Base-by-base conservation (phyloP, 768 basidiomycete genomes). In the Naganishia kalamii region DNA sequence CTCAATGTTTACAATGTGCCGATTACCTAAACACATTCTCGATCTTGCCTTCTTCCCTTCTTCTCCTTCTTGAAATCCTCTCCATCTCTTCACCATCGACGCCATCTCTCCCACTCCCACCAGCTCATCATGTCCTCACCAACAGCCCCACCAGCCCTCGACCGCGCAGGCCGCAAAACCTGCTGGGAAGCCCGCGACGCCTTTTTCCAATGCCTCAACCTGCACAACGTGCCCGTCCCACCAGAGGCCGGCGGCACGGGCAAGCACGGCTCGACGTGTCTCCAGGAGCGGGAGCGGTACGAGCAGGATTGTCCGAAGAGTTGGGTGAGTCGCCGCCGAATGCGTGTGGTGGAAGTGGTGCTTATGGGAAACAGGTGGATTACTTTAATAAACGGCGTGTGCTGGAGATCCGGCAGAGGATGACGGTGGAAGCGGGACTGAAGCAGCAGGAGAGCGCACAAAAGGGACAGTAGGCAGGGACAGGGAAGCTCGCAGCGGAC, bases 351-450 rank as follows among this genome's bases (percentile, higher is more conserved):
- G 40, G 40, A 41, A 41, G 40, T 41, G 19, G 40, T 19, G 40
- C 13, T n/a, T 19, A 7, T 25, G 15, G 27, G 6, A 5, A 5
- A 13, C 11, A 97, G 93, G 87, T 97, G 71, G 89, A 89, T 29
- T 94, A 97, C 77, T 96, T 97, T 74, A 94, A 96, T 80, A 88
- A 90, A 75, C 85, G 92, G 37, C 83, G 92, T 60, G 84, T 90
- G 37, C 83, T 92, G 44, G 76, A 77, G 62, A 66, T 76, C 29
- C 46, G 75, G 47, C 71, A 74, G 62, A 66, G 68, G 63, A 71
- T 73, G 1, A 76, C 76, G 12, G 47, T 73, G 13, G 72, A 75
- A 27, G 76, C 76, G 11, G 72, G 71, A 21, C 70, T 71, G 33
- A 68, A 61, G 62, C 65, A 66, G 25, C 37, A 71, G 47, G 48